Evolutionary conservation across 495 filamentous ascomycete species (phyloP).

Genomic region (Pseudotulostoma volvatum): DNA sequence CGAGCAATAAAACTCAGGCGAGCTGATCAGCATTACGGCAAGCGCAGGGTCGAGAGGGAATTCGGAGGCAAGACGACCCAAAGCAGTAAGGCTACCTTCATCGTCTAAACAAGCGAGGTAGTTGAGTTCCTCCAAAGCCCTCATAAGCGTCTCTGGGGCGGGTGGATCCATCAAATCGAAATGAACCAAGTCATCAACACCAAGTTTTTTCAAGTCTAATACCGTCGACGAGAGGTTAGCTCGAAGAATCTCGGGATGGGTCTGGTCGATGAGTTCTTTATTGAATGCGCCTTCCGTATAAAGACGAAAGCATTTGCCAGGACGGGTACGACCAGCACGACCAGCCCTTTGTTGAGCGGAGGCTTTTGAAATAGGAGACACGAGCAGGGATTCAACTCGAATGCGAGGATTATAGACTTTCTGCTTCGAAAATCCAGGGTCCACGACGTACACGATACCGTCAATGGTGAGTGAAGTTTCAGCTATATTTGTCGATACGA

Average conservation of each 20-base stretch:
- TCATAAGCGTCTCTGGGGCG: slow-evolving; percentile 96
- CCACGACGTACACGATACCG: slow-evolving; percentile 97
- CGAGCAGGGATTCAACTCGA: slow-evolving; percentile 86
- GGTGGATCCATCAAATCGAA: slow-evolving; percentile 99
- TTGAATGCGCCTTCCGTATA: slow-evolving; percentile 97
- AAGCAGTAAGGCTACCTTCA: slow-evolving; percentile 72
- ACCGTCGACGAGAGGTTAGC: slow-evolving; percentile 92
- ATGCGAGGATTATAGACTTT: slow-evolving; percentile 98
- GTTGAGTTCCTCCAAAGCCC: slow-evolving; percentile 93
- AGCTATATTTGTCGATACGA: slow-evolving; percentile 94
- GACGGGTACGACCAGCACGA: slow-evolving; percentile 94
- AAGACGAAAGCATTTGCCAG: slow-evolving; percentile 92
- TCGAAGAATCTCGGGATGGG: slow-evolving; percentile 86
- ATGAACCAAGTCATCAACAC: slow-evolving; percentile 89
- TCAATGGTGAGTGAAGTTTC: slow-evolving; percentile 97
- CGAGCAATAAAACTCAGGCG: slow-evolving; percentile 96
- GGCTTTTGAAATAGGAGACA: slow-evolving; percentile 93
- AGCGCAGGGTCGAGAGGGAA: slow-evolving; percentile 91
- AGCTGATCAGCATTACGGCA: slow-evolving; percentile 95
- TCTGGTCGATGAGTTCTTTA: slow-evolving; percentile 93
- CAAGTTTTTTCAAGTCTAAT: slow-evolving; percentile 92
- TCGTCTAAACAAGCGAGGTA: slow-evolving; percentile 94
- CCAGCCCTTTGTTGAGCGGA: slow-evolving; percentile 97
- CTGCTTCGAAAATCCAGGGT: slow-evolving; percentile 98
- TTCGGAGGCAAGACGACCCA: slow-evolving; percentile 81